A percentile compares a stretch with the other conserved stretches of the same genome.
These are phyloP conservation scores for Rhizopogon vesiculosus DNA, from an alignment of 768 basidiomycete species.

Conservation along the genomic window DNA sequence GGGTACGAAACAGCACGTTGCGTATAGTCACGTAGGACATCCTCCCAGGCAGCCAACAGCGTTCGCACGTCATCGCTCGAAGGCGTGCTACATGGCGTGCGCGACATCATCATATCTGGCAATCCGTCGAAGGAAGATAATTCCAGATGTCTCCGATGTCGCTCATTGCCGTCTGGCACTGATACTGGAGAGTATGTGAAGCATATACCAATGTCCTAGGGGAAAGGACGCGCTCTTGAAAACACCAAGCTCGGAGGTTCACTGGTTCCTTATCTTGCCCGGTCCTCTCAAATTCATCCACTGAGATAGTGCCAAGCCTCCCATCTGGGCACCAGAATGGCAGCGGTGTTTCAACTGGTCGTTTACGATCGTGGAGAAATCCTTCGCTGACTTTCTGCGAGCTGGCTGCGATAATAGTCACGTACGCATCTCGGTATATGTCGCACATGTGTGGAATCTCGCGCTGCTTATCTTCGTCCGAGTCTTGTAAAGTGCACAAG, in stretches of 20 bases:
- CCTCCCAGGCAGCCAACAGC: background rate
- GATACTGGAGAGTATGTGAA: conserved; percentile 1
- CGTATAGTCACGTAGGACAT: background rate
- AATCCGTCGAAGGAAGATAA: background rate
- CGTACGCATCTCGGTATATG: conserved; percentile 9
- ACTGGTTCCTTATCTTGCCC: background rate
- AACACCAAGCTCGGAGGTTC: conserved; percentile 4
- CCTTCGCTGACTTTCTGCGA: background rate
- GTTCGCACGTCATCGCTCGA: background rate
- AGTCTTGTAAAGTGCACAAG: conserved; percentile 18
- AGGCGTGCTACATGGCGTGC: background rate
- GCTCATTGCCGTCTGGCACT: background rate
- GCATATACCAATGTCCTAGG: conserved; percentile 2
- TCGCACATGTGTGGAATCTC: conserved; percentile 15
- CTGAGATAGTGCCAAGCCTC: background rate
- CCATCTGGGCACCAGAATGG: conserved; percentile 7
- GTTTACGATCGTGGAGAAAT: background rate
- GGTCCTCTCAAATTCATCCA: background rate
- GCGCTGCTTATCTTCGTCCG: conserved; percentile 12
- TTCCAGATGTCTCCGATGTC: background rate
- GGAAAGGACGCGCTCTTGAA: conserved; percentile 4
- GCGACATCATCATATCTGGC: background rate
- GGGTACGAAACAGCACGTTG: background rate
- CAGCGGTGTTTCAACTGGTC: background rate
- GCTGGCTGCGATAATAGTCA: conserved; percentile 5